Evolutionary conservation across 208 protist genomes (phyloP).

Genomic region (Entamoeba dispar): DNA sequence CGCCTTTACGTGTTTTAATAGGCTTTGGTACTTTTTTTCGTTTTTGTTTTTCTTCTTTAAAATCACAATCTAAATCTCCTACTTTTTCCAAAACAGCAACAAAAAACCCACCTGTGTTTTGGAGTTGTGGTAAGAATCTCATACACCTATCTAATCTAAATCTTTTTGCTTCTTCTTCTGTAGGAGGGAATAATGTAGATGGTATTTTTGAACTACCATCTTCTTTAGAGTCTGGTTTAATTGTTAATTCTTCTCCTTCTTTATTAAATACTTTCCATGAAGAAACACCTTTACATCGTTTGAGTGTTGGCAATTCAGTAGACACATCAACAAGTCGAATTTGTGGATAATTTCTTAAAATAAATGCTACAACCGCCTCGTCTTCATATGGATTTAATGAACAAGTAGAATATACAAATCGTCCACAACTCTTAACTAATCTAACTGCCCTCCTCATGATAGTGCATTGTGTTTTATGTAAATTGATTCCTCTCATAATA

Average conservation of each 20-base stretch:
- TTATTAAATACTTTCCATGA: slow-evolving; percentile 30
- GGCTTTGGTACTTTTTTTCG: background rate
- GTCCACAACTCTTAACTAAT: slow-evolving; percentile 47
- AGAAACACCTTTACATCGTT: slow-evolving; percentile 18
- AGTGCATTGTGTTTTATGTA: slow-evolving; percentile 53
- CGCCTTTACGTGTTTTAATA: too few relatives aligned
- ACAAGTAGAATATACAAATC: slow-evolving; percentile 80
- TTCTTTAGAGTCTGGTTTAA: background rate
- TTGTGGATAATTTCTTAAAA: slow-evolving; percentile 33
- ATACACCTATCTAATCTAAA: slow-evolving; percentile 32
- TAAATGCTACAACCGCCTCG: slow-evolving; percentile 64
- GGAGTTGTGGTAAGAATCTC: slow-evolving; percentile 38
- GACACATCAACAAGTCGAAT: slow-evolving; percentile 28
- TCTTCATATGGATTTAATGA: slow-evolving; percentile 77
- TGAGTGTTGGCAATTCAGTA: slow-evolving; percentile 20
- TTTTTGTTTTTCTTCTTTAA: background rate
- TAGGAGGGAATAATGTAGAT: slow-evolving; percentile 1
- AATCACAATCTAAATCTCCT: background rate
- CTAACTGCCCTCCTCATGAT: slow-evolving; percentile 40
- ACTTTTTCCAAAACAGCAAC: slow-evolving; percentile 40
- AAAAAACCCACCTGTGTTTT: slow-evolving; percentile 50
- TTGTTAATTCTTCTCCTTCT: background rate
- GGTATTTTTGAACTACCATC: background rate
- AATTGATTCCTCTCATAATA: slow-evolving; percentile 47
- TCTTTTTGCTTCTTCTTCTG: slow-evolving; percentile 3